Evolutionary conservation across 805 yeast genomes (phyloP).

Genomic region (Saccharomycopsis fodiens): DNA sequence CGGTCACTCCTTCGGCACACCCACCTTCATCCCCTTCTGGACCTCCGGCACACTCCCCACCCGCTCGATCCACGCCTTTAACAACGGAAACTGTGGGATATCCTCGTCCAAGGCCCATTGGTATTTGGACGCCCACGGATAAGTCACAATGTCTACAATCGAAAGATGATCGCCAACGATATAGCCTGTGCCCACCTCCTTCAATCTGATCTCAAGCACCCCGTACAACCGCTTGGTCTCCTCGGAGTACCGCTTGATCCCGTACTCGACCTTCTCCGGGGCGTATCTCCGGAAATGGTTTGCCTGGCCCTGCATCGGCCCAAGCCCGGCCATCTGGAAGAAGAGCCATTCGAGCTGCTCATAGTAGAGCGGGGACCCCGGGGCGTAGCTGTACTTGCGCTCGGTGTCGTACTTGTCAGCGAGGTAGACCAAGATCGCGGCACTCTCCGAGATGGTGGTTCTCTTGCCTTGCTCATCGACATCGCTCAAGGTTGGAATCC

Average conservation of each 20-base stretch:
- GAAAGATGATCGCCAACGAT: slow-evolving; percentile 53
- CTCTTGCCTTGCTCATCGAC: slow-evolving; percentile 33
- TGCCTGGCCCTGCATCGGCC: slow-evolving; percentile 61
- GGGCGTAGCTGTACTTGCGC: slow-evolving; percentile 32
- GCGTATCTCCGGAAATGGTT: slow-evolving; percentile 39
- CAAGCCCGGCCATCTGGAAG: slow-evolving; percentile 52
- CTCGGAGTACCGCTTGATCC: slow-evolving; percentile 39
- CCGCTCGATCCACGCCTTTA: slow-evolving; percentile 34
- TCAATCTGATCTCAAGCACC: slow-evolving; percentile 45
- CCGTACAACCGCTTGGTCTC: slow-evolving; percentile 49
- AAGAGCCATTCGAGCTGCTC: slow-evolving; percentile 44
- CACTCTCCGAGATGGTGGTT: slow-evolving; percentile 47
- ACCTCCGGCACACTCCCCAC: slow-evolving; percentile 30
- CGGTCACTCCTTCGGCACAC: not conserved
- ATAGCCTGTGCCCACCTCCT: slow-evolving; percentile 41
- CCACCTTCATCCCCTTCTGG: slow-evolving; percentile 26
- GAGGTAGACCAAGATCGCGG: slow-evolving; percentile 52
- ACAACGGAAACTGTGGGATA: slow-evolving; percentile 31
- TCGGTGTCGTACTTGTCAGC: slow-evolving; percentile 55
- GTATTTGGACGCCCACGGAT: slow-evolving; percentile 36
- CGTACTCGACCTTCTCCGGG: slow-evolving; percentile 47
- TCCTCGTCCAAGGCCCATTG: slow-evolving; percentile 27
- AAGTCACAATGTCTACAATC: slow-evolving; percentile 49
- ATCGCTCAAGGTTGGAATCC: slow-evolving; percentile 48
- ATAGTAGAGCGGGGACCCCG: slow-evolving; percentile 39